Evolutionary conservation across 2,329 filamentous ascomycete species (phyloP).

Genomic region (Apiospora aurea): DNA sequence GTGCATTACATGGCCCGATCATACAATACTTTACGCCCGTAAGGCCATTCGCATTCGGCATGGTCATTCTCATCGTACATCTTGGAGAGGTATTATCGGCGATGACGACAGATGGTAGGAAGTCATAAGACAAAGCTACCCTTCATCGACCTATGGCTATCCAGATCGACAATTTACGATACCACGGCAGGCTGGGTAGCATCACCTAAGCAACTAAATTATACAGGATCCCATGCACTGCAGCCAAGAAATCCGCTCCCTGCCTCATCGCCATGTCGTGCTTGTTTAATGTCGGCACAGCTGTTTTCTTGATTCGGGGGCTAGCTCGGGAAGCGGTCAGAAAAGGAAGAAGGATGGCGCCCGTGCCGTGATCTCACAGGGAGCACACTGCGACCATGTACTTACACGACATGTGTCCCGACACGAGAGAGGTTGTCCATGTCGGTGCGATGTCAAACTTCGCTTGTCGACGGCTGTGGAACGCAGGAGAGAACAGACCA

Average conservation of each 20-base stretch:
- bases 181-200: not conserved
- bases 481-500: not conserved
- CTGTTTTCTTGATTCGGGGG: not conserved
- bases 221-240: not conserved
- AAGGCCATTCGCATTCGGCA: not conserved
- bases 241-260: not conserved
- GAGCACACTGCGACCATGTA: not conserved
- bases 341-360: not conserved
- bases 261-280: not conserved
- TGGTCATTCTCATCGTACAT: not conserved
- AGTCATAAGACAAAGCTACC: not conserved
- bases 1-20: not conserved
- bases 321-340: not conserved
- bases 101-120: not conserved
- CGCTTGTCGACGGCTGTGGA: not conserved
- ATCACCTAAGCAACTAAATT: no score
- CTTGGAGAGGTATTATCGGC: not conserved
- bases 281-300: not conserved
- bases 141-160: not conserved
- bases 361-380: not conserved
- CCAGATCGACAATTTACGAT: not conserved
- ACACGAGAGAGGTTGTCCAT: conserved; percentile 9
- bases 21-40: not conserved
- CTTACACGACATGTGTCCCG: conserved; percentile 10
- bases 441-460: not conserved